Evolutionary conservation across 116 monocot species (phyloP), one percentile per base, ranked within the genome.

Genomic region (Iris pallida): DNA sequence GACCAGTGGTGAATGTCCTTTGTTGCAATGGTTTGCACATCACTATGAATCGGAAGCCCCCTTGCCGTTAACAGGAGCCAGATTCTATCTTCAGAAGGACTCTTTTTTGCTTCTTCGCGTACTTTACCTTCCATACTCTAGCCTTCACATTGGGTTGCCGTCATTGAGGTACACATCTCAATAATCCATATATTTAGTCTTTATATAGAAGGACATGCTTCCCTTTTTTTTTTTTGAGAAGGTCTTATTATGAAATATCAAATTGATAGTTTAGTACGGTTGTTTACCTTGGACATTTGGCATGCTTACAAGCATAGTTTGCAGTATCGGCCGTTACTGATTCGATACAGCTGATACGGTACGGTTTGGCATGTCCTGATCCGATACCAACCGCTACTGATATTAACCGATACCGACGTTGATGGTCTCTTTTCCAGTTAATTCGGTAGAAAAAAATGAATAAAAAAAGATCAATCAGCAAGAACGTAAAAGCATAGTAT

Each of bases 11-110:
- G 45, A 81, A 92, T 68, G 64, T 78, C 96, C n/a, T 87, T 96
- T 81, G 78, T 96, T 68, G 96, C 96, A 19, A 89, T 96, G 96
- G 46, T 87, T 41, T 96, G 96, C 75, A 96, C 96, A 42, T 87
- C 96, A n/a, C n/a, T 89, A 13, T 96, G 96, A 47, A 96, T 96
- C 61, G 96, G 96, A 66, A 96, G 96, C 71, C 96, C 96, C 64
- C 89, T 96, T 70, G 84, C 96, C 43, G 92, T 96, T 16, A 96
- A 96, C 59, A 73, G 87, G 69, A 72, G 75, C 20, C 86, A 83
- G 47, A 86, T 96, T 57, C 72, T 96, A 20, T 87, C 89, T 71
- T 73, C 84, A 45, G 82, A 89, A 20, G 96, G 96, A 46, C 73
- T 89, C 44, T n/a, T 61, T 53, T 17, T 72, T 96, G 57, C 87